Conservation (phyloP, 2,329 filamentous ascomycete genomes). For the Cordyceps farinosa region DNA sequence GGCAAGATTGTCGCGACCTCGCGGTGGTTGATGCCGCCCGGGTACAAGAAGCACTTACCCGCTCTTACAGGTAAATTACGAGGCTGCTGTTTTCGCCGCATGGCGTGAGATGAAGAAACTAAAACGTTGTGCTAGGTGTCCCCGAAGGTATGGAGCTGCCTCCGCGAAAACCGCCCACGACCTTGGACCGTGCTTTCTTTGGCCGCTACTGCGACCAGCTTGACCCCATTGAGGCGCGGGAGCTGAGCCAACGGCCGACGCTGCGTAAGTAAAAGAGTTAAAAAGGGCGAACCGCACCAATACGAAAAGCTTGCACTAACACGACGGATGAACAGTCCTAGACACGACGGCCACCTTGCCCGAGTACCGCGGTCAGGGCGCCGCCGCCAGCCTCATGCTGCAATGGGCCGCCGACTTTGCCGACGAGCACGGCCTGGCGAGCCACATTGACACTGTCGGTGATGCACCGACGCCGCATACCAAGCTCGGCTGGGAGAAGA, state of each 20-base stretch:
- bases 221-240: not conserved
- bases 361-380: not conserved
- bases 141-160: constrained; percentile 7
- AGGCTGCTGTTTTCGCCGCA: not conserved
- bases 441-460: not conserved
- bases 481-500: constrained; percentile 2
- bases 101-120: too few species aligned
- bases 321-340: not conserved
- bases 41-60: not conserved
- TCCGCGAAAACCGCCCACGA: constrained; percentile 9
- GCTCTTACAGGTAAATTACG: not conserved
- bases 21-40: not conserved
- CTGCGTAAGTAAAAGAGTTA: not conserved
- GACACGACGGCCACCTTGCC: constrained; percentile 7
- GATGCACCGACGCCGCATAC: not conserved
- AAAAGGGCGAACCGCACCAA: too few species aligned
- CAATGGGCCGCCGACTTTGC: constrained; percentile 9
- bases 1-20: constrained; percentile 6
- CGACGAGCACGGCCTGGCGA: not conserved
- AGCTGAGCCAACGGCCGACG: not conserved
- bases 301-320: not conserved
- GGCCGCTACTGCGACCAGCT: not conserved
- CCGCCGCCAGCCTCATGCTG: constrained; percentile 10
- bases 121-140: not conserved
- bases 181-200: not conserved